These are phyloP conservation scores for Bipolaris victoriae DNA, from an alignment of 2,329 filamentous ascomycete species.

Conservation along the genomic window DNA sequence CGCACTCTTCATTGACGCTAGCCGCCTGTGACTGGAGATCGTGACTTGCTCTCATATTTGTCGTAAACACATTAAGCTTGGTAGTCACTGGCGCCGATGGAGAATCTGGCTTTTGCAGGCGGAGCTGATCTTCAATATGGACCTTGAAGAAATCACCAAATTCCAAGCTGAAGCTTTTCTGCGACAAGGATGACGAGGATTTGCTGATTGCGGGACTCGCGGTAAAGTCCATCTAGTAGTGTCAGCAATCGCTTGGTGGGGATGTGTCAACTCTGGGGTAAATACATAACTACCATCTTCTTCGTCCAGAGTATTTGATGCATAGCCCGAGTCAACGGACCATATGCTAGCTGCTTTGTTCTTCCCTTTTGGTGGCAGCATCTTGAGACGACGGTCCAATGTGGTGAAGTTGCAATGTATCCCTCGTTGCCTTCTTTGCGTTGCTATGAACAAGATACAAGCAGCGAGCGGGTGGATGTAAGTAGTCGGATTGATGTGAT, in stretches of 20 bases:
- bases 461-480: slow-evolving; percentile 5
- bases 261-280: neutral
- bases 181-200: neutral
- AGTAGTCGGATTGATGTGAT: slow-evolving; percentile 2
- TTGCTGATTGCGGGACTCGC: slow-evolving; percentile 4
- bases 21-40: slow-evolving; percentile 18
- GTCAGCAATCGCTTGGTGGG: slow-evolving; percentile 6
- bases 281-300: slow-evolving; percentile 20
- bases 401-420: neutral
- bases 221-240: slow-evolving; percentile 15
- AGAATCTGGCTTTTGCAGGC: slow-evolving; percentile 11
- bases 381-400: slow-evolving; percentile 16
- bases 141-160: slow-evolving; percentile 18
- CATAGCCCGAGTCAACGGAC: slow-evolving; percentile 46
- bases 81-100: slow-evolving; percentile 29
- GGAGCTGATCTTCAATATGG: slow-evolving; percentile 17
- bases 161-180: slow-evolving; percentile 7
- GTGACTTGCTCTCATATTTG: slow-evolving; percentile 16
- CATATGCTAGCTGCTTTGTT: slow-evolving; percentile 37
- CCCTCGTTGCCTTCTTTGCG: neutral
- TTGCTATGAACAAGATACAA: slow-evolving; percentile 1
- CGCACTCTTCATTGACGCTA: slow-evolving; percentile 17
- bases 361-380: slow-evolving; percentile 36
- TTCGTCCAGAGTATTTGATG: slow-evolving; percentile 25
- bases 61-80: slow-evolving; percentile 31